phyloP scores from a whole-genome alignment of 2,329 filamentous ascomycete species.

The Botrytis elliptica region DNA sequence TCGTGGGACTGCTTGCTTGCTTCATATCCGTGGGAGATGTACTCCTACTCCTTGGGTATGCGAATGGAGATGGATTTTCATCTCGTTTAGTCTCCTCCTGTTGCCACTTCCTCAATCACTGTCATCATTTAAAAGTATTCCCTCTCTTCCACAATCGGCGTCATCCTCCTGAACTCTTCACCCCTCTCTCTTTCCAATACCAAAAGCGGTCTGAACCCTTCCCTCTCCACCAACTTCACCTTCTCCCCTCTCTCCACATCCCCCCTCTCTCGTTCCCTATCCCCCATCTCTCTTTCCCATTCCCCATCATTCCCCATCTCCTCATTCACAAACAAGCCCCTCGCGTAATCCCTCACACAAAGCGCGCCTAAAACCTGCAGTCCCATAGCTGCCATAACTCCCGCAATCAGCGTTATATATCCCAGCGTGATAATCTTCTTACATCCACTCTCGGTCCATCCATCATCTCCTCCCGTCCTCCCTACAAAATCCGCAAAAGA shows the following conservation, averaged over 20 bases:
- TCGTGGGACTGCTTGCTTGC: background rate
- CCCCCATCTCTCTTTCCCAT: background rate
- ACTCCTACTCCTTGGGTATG: background rate
- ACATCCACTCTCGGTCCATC: background rate
- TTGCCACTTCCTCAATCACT: background rate
- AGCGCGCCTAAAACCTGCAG: constrained; percentile 14
- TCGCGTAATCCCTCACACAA: constrained; percentile 20
- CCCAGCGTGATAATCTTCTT: background rate
- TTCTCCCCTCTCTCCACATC: background rate
- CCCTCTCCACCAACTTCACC: background rate
- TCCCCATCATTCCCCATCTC: background rate
- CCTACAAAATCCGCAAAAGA: constrained; percentile 29
- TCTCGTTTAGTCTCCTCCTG: background rate
- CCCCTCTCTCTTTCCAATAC: background rate
- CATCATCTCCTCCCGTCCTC: background rate
- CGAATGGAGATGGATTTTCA: background rate
- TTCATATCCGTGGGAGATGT: background rate
- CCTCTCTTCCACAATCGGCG: background rate
- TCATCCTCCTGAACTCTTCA: background rate
- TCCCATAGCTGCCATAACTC: background rate
- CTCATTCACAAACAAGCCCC: constrained; percentile 27
- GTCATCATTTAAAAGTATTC: background rate
- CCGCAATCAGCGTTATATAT: background rate
- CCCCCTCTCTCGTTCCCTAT: background rate
- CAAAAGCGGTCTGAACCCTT: background rate